Percentiles rank a stretch among this genome's conserved stretches.
Conservation (phyloP, 495 filamentous ascomycete genomes). For the Articulospora tetracladia region DNA sequence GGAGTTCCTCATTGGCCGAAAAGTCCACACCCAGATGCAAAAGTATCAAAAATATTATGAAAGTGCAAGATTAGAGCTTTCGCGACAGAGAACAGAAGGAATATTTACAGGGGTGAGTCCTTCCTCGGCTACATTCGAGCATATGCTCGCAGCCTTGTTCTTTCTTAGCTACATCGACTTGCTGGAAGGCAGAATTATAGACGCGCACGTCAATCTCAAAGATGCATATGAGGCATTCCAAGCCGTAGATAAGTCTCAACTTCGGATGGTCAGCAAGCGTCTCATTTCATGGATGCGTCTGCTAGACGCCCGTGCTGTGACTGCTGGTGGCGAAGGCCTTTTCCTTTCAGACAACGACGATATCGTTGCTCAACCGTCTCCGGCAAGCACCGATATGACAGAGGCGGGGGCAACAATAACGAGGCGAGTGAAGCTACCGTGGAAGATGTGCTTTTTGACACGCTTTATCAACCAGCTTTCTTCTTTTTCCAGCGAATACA, state of each 20-base stretch:
- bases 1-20: conserved; percentile 21
- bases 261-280: conserved; percentile 23
- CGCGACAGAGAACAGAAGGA: not conserved
- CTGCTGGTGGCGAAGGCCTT: conserved; percentile 35
- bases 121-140: not conserved
- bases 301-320: conserved; percentile 34
- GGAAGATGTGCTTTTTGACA: conserved; percentile 31
- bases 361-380: conserved; percentile 19
- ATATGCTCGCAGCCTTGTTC: conserved; percentile 29
- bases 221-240: conserved; percentile 21
- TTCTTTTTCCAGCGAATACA: conserved; percentile 36
- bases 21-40: conserved; percentile 2
- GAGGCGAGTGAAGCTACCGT: conserved; percentile 25
- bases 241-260: conserved; percentile 19
- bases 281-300: conserved; percentile 34
- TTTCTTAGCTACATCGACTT: conserved; percentile 31
- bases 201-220: conserved; percentile 27
- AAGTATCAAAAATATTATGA: conserved; percentile 18
- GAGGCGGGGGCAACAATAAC: conserved; percentile 1
- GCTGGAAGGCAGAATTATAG: conserved; percentile 21
- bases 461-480: conserved; percentile 29
- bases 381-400: conserved; percentile 16
- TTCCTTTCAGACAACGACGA: conserved; percentile 31
- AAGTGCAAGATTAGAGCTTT: not conserved
- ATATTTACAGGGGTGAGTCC: too few species aligned